Evolutionary conservation across 1,284 basidiomycete species (phyloP).

Genomic region (Apiotrichum gamsii): DNA sequence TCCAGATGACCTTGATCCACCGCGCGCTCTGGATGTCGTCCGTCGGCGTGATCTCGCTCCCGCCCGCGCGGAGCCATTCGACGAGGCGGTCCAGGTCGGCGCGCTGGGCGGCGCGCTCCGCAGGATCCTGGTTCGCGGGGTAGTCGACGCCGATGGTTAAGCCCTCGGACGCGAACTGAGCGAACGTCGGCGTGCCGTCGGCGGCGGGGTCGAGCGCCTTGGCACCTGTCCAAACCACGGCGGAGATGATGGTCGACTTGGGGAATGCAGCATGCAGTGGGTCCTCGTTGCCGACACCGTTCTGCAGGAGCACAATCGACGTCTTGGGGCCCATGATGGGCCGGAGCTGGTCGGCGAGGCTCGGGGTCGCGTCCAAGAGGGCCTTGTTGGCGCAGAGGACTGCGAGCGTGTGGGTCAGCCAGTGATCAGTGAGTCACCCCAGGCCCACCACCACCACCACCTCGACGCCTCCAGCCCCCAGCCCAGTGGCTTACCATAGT

Average conservation of each 20-base stretch:
- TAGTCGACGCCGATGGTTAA: constrained; percentile 48
- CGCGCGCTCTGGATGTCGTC: constrained; percentile 50
- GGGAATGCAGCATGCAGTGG: constrained; percentile 48
- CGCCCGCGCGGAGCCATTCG: constrained; percentile 36
- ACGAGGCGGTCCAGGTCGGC: constrained; percentile 38
- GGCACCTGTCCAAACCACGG: constrained; percentile 50
- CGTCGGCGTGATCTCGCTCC: constrained; percentile 41
- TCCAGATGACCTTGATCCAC: constrained; percentile 51
- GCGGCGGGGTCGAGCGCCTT: constrained; percentile 26
- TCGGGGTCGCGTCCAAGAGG: constrained; percentile 40
- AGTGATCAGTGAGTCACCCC: too few relatives aligned
- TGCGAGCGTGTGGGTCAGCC: too few relatives aligned
- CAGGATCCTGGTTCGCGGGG: constrained; percentile 10
- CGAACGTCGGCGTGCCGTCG: constrained; percentile 24
- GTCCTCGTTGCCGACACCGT: constrained; percentile 51
- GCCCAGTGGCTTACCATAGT: constrained; percentile 25
- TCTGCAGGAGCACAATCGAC: constrained; percentile 50
- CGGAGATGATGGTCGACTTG: constrained; percentile 48
- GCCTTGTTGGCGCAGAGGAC: constrained; percentile 48
- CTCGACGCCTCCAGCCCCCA: neutral
- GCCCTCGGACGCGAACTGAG: constrained; percentile 45
- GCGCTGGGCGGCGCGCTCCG: constrained; percentile 30
- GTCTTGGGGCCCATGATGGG: constrained; percentile 41
- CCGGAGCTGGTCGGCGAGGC: constrained; percentile 37
- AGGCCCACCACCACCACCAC: too few relatives aligned